Base-by-base conservation (phyloP, 2,329 filamentous ascomycete species). In the Metarhizium robertsii region DNA sequence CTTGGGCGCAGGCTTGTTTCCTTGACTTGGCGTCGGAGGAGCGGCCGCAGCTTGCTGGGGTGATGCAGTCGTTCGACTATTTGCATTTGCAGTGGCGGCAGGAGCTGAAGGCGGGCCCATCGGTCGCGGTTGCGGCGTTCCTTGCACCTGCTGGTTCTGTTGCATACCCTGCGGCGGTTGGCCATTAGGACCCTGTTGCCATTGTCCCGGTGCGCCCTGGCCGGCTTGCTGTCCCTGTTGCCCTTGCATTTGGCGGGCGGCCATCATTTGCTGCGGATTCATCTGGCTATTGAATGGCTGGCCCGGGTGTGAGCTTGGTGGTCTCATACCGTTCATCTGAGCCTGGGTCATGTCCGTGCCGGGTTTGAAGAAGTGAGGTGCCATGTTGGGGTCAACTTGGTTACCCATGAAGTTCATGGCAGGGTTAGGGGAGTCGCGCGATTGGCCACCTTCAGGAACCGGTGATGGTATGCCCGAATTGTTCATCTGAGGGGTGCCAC, bases 21-120 rank as follows among this genome's bases (percentile, higher is more conserved):
- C 69, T 66, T 90, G 87, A 53, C 83, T 85, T 1, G 89, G 89
- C 4, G 89, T 94, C 1, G 88, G 88, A 1, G 89, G 88, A 40
- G 86, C 86, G 6, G 83, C 79, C 57, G 79, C 82, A 59, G 79
- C 79, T 61, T 81, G 79, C 62, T 85, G 83, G 29, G 83, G 84
- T 18, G 83, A 85, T 13, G 80, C 80, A 14, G 82, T 79, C 46
- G 74, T 78, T 54, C 79, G 75, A 59, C 75, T 79, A 62, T 81
- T 80, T 54, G 77, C 78, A 55, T 75, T 74, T 29, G 58, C 65
- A 40, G 70, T 69, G 16, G 71, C 72, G 2, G 73, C 72, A 11
- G 83, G 83, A 29, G 83, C 83, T 14, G 83, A 83, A 6, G 85
- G 84, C 3, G 84, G 84, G 25, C 83, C 83, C 84, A 87, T 87